Evolutionary conservation across 2,329 filamentous ascomycete genomes (phyloP).

Genomic region (Fusarium sp.): DNA sequence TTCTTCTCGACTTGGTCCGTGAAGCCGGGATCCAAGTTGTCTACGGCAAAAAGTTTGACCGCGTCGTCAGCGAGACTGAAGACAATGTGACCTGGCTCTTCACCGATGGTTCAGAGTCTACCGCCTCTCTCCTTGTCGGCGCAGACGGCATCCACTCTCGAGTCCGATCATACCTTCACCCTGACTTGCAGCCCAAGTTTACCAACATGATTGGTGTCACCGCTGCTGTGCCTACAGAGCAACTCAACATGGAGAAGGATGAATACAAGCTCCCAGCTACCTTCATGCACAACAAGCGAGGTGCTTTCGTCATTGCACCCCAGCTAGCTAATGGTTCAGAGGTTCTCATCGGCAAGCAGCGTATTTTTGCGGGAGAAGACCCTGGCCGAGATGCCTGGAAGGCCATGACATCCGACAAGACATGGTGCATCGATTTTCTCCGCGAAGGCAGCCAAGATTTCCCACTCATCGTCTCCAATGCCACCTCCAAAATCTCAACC

Average conservation of each 20-base stretch:
- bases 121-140: conserved; percentile 62
- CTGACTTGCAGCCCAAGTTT: conserved; percentile 61
- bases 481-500: conserved; percentile 46
- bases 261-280: conserved; percentile 57
- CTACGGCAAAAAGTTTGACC: conserved; percentile 61
- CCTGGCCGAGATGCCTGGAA: conserved; percentile 58
- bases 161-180: conserved; percentile 63
- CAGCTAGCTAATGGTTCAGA: conserved; percentile 62
- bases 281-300: conserved; percentile 54
- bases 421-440: conserved; percentile 49
- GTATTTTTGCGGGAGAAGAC: conserved; percentile 46
- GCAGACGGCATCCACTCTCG: conserved; percentile 71
- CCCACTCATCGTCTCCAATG: conserved; percentile 51
- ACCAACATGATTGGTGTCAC: conserved; percentile 59
- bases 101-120: conserved; percentile 54
- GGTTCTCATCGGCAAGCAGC: conserved; percentile 60
- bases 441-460: conserved; percentile 50
- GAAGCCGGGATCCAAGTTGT: conserved; percentile 55
- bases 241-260: conserved; percentile 49
- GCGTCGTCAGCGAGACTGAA: conserved; percentile 55
- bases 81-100: conserved; percentile 60
- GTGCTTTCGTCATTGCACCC: conserved; percentile 63
- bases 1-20: conserved; percentile 56
- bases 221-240: conserved; percentile 48
- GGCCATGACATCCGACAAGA: conserved; percentile 53